Evolutionary conservation across 495 filamentous ascomycete species (phyloP).

Genomic region (Aeminium ludgeri): DNA sequence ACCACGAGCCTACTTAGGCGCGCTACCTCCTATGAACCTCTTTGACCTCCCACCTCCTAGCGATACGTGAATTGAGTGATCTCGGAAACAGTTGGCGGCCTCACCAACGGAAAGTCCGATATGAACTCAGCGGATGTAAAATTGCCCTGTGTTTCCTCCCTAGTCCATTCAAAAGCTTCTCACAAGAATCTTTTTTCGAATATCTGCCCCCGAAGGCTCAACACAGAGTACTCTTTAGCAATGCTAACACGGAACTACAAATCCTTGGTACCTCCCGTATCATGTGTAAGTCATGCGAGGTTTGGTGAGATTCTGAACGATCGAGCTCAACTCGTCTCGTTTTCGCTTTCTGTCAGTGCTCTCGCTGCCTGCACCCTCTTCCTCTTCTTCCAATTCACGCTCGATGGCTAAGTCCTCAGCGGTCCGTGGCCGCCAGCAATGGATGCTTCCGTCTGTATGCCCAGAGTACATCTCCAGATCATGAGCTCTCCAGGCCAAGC

Average conservation of each 20-base stretch:
- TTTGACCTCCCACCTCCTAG: too few relatives aligned
- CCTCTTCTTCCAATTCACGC: slow-evolving; percentile 26
- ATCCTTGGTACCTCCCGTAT: neutral
- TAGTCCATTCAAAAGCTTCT: too few relatives aligned
- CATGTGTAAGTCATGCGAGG: slow-evolving; percentile 3
- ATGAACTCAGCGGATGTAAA: too few relatives aligned
- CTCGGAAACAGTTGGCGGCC: too few relatives aligned
- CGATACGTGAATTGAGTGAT: too few relatives aligned
- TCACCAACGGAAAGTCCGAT: too few relatives aligned
- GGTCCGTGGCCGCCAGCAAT: slow-evolving; percentile 38
- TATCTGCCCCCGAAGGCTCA: too few relatives aligned
- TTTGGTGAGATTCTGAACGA: slow-evolving; percentile 13
- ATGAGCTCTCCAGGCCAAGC: slow-evolving; percentile 51
- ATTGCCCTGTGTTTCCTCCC: too few relatives aligned
- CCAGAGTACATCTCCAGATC: slow-evolving; percentile 38
- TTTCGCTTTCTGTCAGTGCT: slow-evolving; percentile 24
- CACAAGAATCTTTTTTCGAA: too few relatives aligned
- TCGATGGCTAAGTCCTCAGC: slow-evolving; percentile 27
- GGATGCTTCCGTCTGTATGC: slow-evolving; percentile 42
- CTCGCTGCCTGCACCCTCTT: slow-evolving; percentile 17
- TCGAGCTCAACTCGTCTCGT: slow-evolving; percentile 30
- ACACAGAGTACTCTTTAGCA: too few relatives aligned
- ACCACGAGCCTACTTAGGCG: too few relatives aligned
- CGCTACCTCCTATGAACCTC: too few relatives aligned
- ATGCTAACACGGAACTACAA: neutral